Percentiles rank a stretch among this genome's conserved stretches.
phyloP scores from a whole-genome alignment of 2,329 filamentous ascomycete genomes.

The Fusarium verticillioides region DNA sequence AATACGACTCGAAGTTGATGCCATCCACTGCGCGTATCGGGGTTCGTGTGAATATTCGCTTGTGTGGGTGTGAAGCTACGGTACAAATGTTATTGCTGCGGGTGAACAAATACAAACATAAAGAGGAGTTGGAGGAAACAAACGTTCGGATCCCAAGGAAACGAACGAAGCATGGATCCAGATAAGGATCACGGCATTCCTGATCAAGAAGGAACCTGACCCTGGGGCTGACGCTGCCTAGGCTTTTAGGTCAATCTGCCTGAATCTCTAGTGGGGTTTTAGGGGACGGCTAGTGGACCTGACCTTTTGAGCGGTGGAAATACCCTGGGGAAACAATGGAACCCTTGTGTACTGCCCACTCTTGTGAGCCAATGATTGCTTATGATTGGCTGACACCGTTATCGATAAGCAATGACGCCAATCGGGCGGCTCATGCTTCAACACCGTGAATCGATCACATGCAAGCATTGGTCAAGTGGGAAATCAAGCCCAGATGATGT shows the following conservation, averaged over 20 bases:
- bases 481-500: slow-evolving; percentile 36
- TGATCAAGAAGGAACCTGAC: slow-evolving; percentile 36
- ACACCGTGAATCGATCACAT: slow-evolving; percentile 42
- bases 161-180: slow-evolving; percentile 26
- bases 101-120: not conserved
- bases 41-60: slow-evolving; percentile 2
- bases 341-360: slow-evolving; percentile 7
- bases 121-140: slow-evolving; percentile 14
- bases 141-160: slow-evolving; percentile 27
- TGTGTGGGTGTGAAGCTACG: not conserved
- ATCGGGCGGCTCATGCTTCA: slow-evolving; percentile 28
- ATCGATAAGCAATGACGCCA: slow-evolving; percentile 46
- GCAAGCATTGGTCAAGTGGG: slow-evolving; percentile 38
- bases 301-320: slow-evolving; percentile 19
- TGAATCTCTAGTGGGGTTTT: slow-evolving; percentile 28
- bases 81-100: not conserved
- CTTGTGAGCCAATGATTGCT: not conserved
- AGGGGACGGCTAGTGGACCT: slow-evolving; percentile 16
- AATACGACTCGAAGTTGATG: slow-evolving; percentile 24
- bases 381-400: slow-evolving; percentile 21
- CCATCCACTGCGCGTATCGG: slow-evolving; percentile 8
- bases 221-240: slow-evolving; percentile 33
- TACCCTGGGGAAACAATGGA: slow-evolving; percentile 26
- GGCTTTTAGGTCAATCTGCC: slow-evolving; percentile 31
- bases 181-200: slow-evolving; percentile 38